Evolutionary conservation across 805 yeast genomes (phyloP), one percentile per base, ranked within the genome.

Genomic region (Lipomyces anomalus): DNA sequence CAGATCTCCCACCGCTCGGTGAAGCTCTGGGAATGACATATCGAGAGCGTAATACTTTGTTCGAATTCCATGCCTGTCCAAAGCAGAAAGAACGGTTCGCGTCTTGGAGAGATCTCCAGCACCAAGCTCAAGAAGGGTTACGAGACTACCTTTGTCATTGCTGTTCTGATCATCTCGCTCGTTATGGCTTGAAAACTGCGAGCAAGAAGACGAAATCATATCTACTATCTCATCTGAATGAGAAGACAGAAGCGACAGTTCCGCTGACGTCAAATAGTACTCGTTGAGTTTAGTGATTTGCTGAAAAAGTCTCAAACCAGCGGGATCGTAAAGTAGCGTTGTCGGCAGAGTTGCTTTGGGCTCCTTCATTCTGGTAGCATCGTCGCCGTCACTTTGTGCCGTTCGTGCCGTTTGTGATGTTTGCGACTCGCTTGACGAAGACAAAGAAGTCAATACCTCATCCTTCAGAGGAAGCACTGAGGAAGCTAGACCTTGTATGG

Each of bases 91-190:
- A 5, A 55, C 29, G n/a, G 48, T 26, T 17, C 40, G 36, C 3
- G 58, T 54, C 40, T 55, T 55, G 18, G 43, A 43, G 29, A 55
- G 51, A 39, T 46, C 44, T 3, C 58, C 58, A 28, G 57, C 47
- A 11, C 58, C 58, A 16, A 55, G 52, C 23, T 55, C 58, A 3
- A 55, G 26, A 7, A 55, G 13, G 5, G 42, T 46, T n/a, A n/a
- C n/a, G n/a, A n/a, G n/a, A n/a, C n/a, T n/a, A n/a, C n/a, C n/a
- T n/a, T n/a, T n/a, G n/a, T n/a, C n/a, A n/a, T n/a, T n/a, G n/a
- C n/a, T n/a, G n/a, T n/a, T n/a, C n/a, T n/a, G n/a, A n/a, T n/a
- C n/a, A n/a, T n/a, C n/a, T n/a, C n/a, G n/a, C n/a, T n/a, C n/a
- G n/a, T n/a, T n/a, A n/a, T n/a, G n/a, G n/a, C n/a, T n/a, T n/a